Base-by-base conservation (phyloP, 2,329 filamentous ascomycete genomes). In the Diaporthe amygdali region DNA sequence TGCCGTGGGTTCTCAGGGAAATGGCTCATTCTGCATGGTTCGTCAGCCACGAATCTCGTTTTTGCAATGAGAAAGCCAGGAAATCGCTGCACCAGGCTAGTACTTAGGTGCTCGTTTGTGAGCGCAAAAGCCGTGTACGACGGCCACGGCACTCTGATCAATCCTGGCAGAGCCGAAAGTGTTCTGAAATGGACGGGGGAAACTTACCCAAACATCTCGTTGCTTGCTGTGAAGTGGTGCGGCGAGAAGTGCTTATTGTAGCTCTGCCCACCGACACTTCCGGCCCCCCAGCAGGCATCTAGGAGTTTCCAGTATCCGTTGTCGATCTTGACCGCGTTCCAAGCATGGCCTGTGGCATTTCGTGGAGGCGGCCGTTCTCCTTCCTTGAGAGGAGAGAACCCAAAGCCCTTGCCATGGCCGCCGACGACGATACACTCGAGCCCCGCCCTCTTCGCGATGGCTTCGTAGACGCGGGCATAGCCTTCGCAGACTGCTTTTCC, bases 261-360 rank as follows among this genome's bases (percentile, higher is more conserved):
- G 1, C 84, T 81, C 70, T 87, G 82, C 20, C 77, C 84, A 52
- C 85, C 81, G 10, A 97, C 82, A 73, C 89, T 85, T 2, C 96
- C 96, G 0, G 96, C 94, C 47, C 96, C 96, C 96, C 96, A 99
- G 79, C 96, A 98, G 0, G 93, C 82, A 77, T 99, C 96, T 61
- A 98, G 83, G 1, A 98, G 87, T 81, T 98, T 97, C 96, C 96
- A 98, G 74, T 91, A 89, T 2, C 94, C 94, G 32, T 91, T 89
- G 76, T 98, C 96, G 71, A 98, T 94, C 66, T 90, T 88, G 8
- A 98, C 94, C 0, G 93, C 95, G 77, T 97, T 98, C 96, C 96
- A 98, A 0, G 96, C 96, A 81, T 98, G 96, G 1, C 89, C 89
- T 6, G 83, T 86, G 0, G 88, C 83, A 66, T 91, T 84, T 25